phyloP scores from a whole-genome alignment of 805 yeast species.

The Candida caryicola region DNA sequence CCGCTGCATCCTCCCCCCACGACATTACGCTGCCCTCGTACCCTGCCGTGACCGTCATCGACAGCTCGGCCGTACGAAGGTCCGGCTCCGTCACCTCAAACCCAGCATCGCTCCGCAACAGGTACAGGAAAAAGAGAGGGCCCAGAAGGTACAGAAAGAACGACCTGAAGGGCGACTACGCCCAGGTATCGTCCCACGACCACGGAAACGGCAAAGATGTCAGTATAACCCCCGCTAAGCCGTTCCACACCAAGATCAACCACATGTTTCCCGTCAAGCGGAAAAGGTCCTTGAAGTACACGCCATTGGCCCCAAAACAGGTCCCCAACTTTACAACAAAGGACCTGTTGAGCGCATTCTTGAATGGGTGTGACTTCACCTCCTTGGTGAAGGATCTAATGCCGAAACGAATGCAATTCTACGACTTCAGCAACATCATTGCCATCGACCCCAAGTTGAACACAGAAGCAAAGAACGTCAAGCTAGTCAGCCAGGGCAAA shows the following conservation, averaged over 20 bases:
- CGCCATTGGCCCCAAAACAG: conserved; percentile 10
- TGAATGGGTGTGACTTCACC: conserved; percentile 19
- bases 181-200: background rate
- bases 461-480: background rate
- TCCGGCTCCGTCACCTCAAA: conserved; percentile 30
- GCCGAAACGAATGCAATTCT: conserved; percentile 28
- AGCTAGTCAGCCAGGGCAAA: background rate
- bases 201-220: background rate
- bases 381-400: conserved; percentile 25
- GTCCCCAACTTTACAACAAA: conserved; percentile 21
- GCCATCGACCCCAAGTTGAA: conserved; percentile 12
- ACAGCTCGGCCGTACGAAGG: conserved; percentile 18
- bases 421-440: conserved; percentile 17
- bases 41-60: conserved; percentile 28
- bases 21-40: background rate
- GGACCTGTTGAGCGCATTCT: conserved; percentile 14
- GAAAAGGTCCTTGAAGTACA: conserved; percentile 32
- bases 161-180: background rate
- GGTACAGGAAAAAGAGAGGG: conserved; percentile 28
- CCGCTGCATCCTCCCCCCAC: background rate
- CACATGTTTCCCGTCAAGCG: conserved; percentile 37
- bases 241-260: conserved; percentile 7
- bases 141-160: conserved; percentile 20
- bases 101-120: conserved; percentile 29
- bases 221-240: background rate